These are phyloP conservation scores for Podaxis mareebaensis DNA, from an alignment of 768 basidiomycete species.

Conservation along the genomic window DNA sequence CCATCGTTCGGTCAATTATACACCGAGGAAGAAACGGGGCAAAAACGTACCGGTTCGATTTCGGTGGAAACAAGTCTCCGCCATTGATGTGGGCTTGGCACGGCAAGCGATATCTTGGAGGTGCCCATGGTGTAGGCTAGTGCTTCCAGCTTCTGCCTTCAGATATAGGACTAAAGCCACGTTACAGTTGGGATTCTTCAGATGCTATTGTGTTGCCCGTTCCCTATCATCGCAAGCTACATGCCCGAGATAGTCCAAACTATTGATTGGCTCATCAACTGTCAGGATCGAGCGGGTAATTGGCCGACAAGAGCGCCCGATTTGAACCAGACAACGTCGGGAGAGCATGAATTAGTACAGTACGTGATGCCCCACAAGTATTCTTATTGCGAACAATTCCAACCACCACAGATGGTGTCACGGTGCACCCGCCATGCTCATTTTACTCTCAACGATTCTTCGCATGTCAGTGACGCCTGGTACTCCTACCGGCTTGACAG, in stretches of 20 bases:
- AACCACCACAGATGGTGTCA: constrained; percentile 52
- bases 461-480: constrained; percentile 27
- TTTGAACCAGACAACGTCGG: not conserved
- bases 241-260: constrained; percentile 42
- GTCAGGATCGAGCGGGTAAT: constrained; percentile 49
- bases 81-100: constrained; percentile 64
- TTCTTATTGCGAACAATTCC: not conserved
- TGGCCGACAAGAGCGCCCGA: constrained; percentile 49
- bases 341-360: constrained; percentile 48
- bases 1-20: constrained; percentile 48
- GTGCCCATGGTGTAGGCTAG: constrained; percentile 61
- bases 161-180: not conserved
- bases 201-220: constrained; percentile 46
- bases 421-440: constrained; percentile 52
- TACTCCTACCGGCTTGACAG: constrained; percentile 23
- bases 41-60: constrained; percentile 29
- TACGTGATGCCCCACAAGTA: constrained; percentile 25
- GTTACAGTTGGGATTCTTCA: constrained; percentile 53
- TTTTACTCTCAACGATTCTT: constrained; percentile 46
- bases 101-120: constrained; percentile 55
- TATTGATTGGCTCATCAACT: constrained; percentile 46
- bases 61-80: constrained; percentile 22
- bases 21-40: constrained; percentile 43
- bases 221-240: constrained; percentile 35
- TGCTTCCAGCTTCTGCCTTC: not conserved